Evolutionary conservation across 2,329 filamentous ascomycete species (phyloP).

Genomic region (Myriosclerotinia duriaeana): DNA sequence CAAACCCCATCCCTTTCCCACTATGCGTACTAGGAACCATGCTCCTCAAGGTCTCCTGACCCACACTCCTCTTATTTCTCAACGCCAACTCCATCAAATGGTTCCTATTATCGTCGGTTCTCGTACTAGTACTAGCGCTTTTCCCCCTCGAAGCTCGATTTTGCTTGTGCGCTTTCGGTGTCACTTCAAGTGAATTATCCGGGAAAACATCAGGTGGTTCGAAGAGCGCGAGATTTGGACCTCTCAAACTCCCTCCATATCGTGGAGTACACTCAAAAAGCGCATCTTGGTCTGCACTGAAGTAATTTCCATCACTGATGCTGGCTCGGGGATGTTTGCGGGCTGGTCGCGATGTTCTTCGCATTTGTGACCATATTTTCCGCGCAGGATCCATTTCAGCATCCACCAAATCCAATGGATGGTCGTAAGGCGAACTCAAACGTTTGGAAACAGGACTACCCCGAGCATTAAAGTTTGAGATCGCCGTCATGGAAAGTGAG

Average conservation of each 20-base stretch:
- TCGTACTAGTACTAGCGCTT: not conserved
- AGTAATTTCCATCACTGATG: constrained; percentile 33
- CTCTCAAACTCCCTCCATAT: not conserved
- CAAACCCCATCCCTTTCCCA: constrained; percentile 19
- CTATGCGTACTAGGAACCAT: constrained; percentile 32
- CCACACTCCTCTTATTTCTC: constrained; percentile 33
- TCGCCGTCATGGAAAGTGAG: constrained; percentile 19
- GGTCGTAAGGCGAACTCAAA: constrained; percentile 13
- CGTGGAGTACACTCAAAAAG: not conserved
- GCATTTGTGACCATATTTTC: constrained; percentile 41
- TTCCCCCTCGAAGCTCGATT: not conserved
- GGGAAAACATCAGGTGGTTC: constrained; percentile 26
- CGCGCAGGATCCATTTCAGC: constrained; percentile 38
- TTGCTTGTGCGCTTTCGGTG: not conserved
- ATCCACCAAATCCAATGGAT: constrained; percentile 9
- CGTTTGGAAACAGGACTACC: constrained; percentile 11
- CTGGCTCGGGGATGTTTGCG: constrained; percentile 28
- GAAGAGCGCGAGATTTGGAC: not conserved
- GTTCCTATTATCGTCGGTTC: constrained; percentile 24
- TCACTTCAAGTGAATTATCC: constrained; percentile 25
- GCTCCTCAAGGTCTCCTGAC: constrained; percentile 32
- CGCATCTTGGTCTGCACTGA: constrained; percentile 22
- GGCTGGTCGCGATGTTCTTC: constrained; percentile 32
- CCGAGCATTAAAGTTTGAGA: constrained; percentile 9
- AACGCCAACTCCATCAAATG: constrained; percentile 30